Conservation (phyloP, 2,329 filamentous ascomycete species). For the Cryphonectria nitschkei region DNA sequence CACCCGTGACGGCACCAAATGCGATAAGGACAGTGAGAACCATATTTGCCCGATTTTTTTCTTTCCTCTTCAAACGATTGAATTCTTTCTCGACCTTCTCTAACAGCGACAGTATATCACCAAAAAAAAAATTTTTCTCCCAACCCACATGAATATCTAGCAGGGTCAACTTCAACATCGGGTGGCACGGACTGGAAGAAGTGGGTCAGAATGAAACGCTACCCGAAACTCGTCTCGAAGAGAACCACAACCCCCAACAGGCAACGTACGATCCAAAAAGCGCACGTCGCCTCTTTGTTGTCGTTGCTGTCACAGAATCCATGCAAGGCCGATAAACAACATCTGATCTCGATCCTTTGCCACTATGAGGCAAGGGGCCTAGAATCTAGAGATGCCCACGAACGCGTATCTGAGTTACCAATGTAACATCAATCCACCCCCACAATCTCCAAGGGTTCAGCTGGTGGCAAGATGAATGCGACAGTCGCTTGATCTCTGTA, state of each 20-base stretch:
- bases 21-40: constrained; percentile 42
- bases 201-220: constrained; percentile 15
- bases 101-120: neutral
- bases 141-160: neutral
- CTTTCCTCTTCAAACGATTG: neutral
- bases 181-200: neutral
- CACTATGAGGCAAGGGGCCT: neutral
- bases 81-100: neutral
- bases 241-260: neutral
- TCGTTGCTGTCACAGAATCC: constrained; percentile 6
- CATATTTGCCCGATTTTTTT: constrained; percentile 24
- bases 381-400: neutral
- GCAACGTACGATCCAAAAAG: constrained; percentile 17
- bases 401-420: neutral
- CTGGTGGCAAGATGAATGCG: neutral
- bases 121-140: neutral
- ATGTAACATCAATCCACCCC: neutral
- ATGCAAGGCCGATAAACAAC: constrained; percentile 1
- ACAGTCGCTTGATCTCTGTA: constrained; percentile 17
- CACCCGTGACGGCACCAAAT: constrained; percentile 48
- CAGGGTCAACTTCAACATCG: neutral
- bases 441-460: neutral
- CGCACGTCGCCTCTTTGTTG: neutral
- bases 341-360: constrained; percentile 6
- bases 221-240: constrained; percentile 9